Evolutionary conservation across 768 basidiomycete species (phyloP), one percentile per base, ranked within the genome.

Genomic region (Boletus subparvulus): DNA sequence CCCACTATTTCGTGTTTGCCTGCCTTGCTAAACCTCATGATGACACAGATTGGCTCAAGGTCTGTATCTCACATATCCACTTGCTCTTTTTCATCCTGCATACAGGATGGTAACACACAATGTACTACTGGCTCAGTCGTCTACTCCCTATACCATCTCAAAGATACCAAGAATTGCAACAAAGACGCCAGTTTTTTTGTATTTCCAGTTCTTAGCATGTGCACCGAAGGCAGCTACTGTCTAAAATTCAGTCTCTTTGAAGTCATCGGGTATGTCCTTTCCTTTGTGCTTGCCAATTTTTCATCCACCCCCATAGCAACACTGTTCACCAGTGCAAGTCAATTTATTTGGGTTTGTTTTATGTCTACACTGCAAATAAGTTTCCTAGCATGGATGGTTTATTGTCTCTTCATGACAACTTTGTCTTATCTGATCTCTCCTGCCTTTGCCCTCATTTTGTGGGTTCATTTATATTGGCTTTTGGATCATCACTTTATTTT

Each of bases 1-100:
- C 94, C 0, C 94, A 95, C 70, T 96, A 94, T 70, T 94, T 96
- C 73, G 94, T 95, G 90, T 94, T 93, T 65, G 93, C 94, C 26
- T 87, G 86, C 66, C 81, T 95, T 39, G 92, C 93, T 1, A 87
- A 92, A 63, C 90, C 91, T 0, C 92, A 94, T 64, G 88, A 91
- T 59, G 92, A 95, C 62, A 81, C 87, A 13, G 94, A 97, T 65
- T 89, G 92, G 84, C 78, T 86, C 64, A 86, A 93, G 79, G 86
- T 87, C 52, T 24, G 74, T 56, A 26, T 52, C 11, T 1, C 4
- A 7, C n/a, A n/a, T n/a, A n/a, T n/a, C n/a, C n/a, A n/a, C n/a
- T n/a, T n/a, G n/a, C n/a, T n/a, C n/a, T n/a, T n/a, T n/a, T n/a
- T 39, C 33, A 17, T 35, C 54, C 11, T 30, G 26, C 21, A 17